Evolutionary conservation across 495 filamentous ascomycete genomes (phyloP).

Genomic region (Podospora comata): DNA sequence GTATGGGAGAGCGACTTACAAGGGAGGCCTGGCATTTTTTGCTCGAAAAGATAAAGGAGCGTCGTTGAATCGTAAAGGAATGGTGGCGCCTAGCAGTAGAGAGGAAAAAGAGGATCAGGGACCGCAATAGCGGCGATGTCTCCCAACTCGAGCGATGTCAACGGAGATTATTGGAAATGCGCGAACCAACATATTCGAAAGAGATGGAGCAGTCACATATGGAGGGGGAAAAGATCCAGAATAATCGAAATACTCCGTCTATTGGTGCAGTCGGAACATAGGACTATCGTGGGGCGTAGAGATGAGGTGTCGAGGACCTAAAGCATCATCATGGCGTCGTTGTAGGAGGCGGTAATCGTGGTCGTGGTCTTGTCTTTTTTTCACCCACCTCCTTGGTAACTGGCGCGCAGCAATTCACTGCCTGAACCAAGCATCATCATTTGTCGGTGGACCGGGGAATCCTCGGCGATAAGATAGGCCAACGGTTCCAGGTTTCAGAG

Average conservation of each 20-base stretch:
- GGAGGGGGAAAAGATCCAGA: slow-evolving; percentile 10
- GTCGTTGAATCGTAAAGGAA: slow-evolving; percentile 7
- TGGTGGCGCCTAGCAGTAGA: neutral
- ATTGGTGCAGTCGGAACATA: neutral
- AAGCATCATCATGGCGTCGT: neutral
- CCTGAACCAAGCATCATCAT: neutral
- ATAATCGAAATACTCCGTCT: slow-evolving; percentile 5
- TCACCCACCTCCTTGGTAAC: neutral
- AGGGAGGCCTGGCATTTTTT: slow-evolving; percentile 83
- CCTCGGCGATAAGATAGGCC: slow-evolving; percentile 9
- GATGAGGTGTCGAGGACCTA: neutral
- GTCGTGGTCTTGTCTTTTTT: neutral
- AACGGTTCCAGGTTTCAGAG: neutral
- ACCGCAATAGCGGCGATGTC: slow-evolving; percentile 24
- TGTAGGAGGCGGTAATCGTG: neutral
- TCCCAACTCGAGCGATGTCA: slow-evolving; percentile 36
- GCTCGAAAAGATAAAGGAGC: slow-evolving; percentile 13
- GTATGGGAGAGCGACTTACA: slow-evolving; percentile 50
- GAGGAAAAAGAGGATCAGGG: slow-evolving; percentile 21
- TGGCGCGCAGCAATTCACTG: neutral
- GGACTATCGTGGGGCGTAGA: neutral
- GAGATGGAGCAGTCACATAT: slow-evolving; percentile 26
- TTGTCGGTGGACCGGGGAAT: slow-evolving; percentile 15
- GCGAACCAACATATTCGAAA: slow-evolving; percentile 38
- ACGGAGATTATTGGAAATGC: slow-evolving; percentile 25